These are phyloP conservation scores for Batkoa obscura DNA, from an alignment of 371 early-diverging fungal genomes.

Conservation along the genomic window DNA sequence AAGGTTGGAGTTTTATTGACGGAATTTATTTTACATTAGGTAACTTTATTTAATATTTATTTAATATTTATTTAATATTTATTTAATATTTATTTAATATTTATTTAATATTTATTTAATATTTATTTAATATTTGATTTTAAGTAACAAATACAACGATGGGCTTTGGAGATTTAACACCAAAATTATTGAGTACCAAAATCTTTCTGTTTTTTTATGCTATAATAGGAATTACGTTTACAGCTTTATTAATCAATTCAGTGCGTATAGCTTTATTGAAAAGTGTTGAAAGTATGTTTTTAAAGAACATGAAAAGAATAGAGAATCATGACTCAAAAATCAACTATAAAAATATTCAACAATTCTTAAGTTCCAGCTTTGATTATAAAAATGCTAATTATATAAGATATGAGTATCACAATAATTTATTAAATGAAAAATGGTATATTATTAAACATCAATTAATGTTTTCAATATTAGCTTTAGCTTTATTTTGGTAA, in stretches of 20 bases:
- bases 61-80: not conserved
- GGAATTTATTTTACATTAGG: conserved; percentile 5
- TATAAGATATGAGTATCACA: too few species aligned
- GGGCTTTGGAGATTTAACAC: conserved; percentile 5
- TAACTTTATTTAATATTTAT: not conserved
- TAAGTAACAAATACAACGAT: conserved; percentile 6
- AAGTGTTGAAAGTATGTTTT: not conserved
- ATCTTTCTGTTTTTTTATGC: conserved; percentile 4
- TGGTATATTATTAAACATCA: conserved; percentile 1
- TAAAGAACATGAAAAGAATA: not conserved
- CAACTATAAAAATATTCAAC: too few species aligned
- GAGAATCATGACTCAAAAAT: too few species aligned
- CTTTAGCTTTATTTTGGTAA: conserved; percentile 6
- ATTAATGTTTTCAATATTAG: not conserved
- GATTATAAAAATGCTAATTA: too few species aligned
- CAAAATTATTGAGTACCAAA: not conserved
- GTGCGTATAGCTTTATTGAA: conserved; percentile 2
- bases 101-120: too few species aligned
- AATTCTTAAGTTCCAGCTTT: too few species aligned
- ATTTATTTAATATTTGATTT: too few species aligned
- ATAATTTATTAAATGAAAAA: too few species aligned
- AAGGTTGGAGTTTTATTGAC: conserved; percentile 4
- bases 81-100: too few species aligned
- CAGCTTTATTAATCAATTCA: conserved; percentile 4
- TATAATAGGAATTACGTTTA: conserved; percentile 2